Evolutionary conservation across 1,284 basidiomycete species (phyloP).

Genomic region (Agroathelia rolfsii): DNA sequence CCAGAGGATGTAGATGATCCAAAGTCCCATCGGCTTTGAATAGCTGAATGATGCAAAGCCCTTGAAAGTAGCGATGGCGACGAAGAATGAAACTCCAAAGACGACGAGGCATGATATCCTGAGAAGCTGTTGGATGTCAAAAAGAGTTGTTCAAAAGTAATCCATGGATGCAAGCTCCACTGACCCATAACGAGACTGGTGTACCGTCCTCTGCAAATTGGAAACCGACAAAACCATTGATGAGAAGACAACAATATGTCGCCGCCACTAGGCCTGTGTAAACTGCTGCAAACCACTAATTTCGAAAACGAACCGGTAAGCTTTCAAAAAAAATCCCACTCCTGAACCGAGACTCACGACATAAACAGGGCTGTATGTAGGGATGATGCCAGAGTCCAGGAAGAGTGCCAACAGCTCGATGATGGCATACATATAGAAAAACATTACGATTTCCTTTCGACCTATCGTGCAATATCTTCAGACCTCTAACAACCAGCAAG

Average conservation of each 20-base stretch:
- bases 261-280: slow-evolving; percentile 88
- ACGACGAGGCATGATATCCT: slow-evolving; percentile 77
- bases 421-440: slow-evolving; percentile 95
- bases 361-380: slow-evolving; percentile 80
- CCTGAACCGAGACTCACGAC: slow-evolving; percentile 58
- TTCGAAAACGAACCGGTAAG: slow-evolving; percentile 4
- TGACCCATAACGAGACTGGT: slow-evolving; percentile 89
- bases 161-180: too few relatives aligned
- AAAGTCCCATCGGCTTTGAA: slow-evolving; percentile 73
- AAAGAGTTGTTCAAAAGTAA: slow-evolving; percentile 9
- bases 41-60: slow-evolving; percentile 72
- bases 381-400: slow-evolving; percentile 94
- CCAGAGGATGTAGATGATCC: slow-evolving; percentile 94
- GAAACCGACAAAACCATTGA: slow-evolving; percentile 98
- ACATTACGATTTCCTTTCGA: slow-evolving; percentile 94
- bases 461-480: slow-evolving; percentile 25
- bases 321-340: too few relatives aligned
- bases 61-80: slow-evolving; percentile 94
- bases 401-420: slow-evolving; percentile 93
- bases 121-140: slow-evolving; percentile 69
- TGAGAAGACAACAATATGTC: slow-evolving; percentile 84
- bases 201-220: slow-evolving; percentile 99
- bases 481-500: slow-evolving; percentile 1
- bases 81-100: slow-evolving; percentile 80
- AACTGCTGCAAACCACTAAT: slow-evolving; percentile 92